Evolutionary conservation across 1,284 basidiomycete species (phyloP), one percentile per base, ranked within the genome.

Genomic region (Chiua sp.): DNA sequence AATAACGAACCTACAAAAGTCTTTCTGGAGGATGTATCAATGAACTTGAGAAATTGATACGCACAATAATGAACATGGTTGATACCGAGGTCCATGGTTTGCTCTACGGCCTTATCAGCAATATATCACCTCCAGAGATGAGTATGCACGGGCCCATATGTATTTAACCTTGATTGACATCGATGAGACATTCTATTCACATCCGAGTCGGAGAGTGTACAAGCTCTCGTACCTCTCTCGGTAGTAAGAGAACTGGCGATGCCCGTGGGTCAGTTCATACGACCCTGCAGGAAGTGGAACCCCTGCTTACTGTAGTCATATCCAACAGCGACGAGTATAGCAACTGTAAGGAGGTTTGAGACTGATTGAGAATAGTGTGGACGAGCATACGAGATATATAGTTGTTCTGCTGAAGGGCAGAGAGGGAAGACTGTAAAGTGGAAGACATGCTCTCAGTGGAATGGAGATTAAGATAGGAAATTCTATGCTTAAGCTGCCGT

Each of bases 21-120:
- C 39, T 32, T 12, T 23, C 28, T 46, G 46, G 52, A 32, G 32
- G 13, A 39, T 53, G 32, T 23, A 12, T 32, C 23, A 33, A 30
- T 3, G 42, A 18, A 35, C 33, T 35, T 35, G 33, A 15, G 33
- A 35, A 35, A 12, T 35, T 15, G 15, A 15, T 54, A 54, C 48
- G 33, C 12, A 63, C 62, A 10, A 49, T 4, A 28, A 63, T n/a
- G 30, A 55, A 63, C 16, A 63, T 6, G 3, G 39, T 42, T 5
- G 62, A 56, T 8, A 63, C 56, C 56, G 13, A 53, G 11, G 30
- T 60, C 62, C 62, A 63, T 2, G 42, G 62, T 33, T 60, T 63
- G 53, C 11, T 33, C 61, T 63, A 16, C 13, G n/a, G 12, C 26
- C 15, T 18, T 22, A 18, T 59, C 33, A 63, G 47, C 20, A 15